Base-by-base conservation (phyloP, 441 rosid genomes). In the Brassica hybrid region DNA sequence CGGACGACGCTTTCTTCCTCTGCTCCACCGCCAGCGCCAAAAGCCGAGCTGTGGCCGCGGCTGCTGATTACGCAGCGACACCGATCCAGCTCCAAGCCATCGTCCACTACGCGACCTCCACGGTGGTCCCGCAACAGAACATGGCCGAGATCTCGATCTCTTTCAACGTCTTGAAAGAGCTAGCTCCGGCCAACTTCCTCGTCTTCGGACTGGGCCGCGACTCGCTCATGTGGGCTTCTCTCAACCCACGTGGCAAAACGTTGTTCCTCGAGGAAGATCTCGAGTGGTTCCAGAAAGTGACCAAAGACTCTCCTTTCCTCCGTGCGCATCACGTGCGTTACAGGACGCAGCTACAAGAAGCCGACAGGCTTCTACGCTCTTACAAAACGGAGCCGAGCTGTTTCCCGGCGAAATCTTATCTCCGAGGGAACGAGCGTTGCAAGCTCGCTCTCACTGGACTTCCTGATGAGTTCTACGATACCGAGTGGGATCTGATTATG, bases 231-330 rank as follows among this genome's bases (percentile, higher is more conserved):
- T 94, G 99, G 99, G 80, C 81, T 25, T 84, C 97, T 0, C 80
- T 94, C 6, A 94, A 94, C 57, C 94, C 96, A 14, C 85, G 83
- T 2, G 98, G 98, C 70, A 85, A 78, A 71, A 94, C 99, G 9
- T 4, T 93, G 2, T 94, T 94, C 1, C 91, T 94, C n/a, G 98
- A 94, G 18, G 98, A 94, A 79, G 98, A 91, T 61, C 97, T 87
- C 2, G 84, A 86, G 65, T 94, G 98, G 98, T 79, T 92, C 18
- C 80, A 79, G 60, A 74, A 85, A 5, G 92, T 94, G 0, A 83
- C 87, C 45, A 81, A 81, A 23, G 66, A 73, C 62, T 83, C 87
- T 8, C 94, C 97, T 0, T 64, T 77, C 0, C 88, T 94, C 4
- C 80, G 69, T 8, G 97, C 92, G 0, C 82, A 85, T 69, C 83